Evolutionary conservation across 148 eudicot genomes (phyloP), one percentile per base, ranked within the genome.

Genomic region (Chenopodium album): DNA sequence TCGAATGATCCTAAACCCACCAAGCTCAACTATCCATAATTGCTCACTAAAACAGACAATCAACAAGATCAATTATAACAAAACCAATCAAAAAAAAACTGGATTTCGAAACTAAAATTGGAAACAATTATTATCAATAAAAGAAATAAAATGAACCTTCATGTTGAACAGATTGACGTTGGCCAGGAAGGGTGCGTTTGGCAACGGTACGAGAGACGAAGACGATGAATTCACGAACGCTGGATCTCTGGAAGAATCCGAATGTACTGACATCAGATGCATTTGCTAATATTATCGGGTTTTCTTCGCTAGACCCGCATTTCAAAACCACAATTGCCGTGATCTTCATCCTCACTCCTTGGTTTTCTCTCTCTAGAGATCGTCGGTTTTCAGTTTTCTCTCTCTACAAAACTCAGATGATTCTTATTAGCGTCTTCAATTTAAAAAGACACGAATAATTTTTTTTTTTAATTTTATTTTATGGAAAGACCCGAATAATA

Each of bases 121-220:
- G 8, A 79, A 29, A 71, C 11, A 60, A 52, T 60, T 75, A 34
- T 17, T 0, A 82, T 56, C 72, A 44, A 14, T 20, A 52, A 52
- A 52, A 79, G 50, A 9, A n/a, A 26, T 20, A 31, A 8, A 41
- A 41, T 16, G n/a, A 85, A 92, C 97, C 98, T 92, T 92, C 97
- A 80, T 94, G 97, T 59, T 85, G 89, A 12, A 94, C 97, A n/a
- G 98, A 89, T 79, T 91, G 94, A 60, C 97, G 90, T 71, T 92
- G 97, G 46, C 83, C 82, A 4, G 94, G 91, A 11, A 85, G 92
- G 14, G 93, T 94, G 4, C 97, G 90, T 26, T 86, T 89, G 50
- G 94, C 93, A 37, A 94, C 92, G 47, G 98, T 92, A 26, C 97
- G 93, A 52, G 90, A 88, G 2, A 92, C 90, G 83, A 94, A 94